These are phyloP conservation scores for Eucalyptus caleyi DNA, from an alignment of 345 rosid genomes.

Conservation along the genomic window DNA sequence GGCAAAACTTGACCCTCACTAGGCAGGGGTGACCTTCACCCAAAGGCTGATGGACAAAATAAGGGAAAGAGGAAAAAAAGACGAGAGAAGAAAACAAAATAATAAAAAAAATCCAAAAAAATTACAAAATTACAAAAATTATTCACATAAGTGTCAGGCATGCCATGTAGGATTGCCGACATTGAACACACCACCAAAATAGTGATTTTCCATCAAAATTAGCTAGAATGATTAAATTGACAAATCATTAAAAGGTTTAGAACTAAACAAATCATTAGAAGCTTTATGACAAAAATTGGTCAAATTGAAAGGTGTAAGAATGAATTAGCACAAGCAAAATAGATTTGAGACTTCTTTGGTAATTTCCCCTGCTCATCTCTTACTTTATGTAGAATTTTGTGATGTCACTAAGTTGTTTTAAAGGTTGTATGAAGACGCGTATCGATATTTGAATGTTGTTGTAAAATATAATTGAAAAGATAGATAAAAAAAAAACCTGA, in stretches of 20 bases:
- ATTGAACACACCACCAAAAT: background rate
- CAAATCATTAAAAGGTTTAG: too few species aligned
- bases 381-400: background rate
- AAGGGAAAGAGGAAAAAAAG: background rate
- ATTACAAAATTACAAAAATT: too few species aligned
- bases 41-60: too few species aligned
- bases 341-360: background rate
- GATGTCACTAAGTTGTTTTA: background rate
- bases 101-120: too few species aligned
- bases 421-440: background rate
- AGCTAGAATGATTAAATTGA: too few species aligned
- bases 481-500: background rate
- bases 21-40: background rate
- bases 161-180: background rate
- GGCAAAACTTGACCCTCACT: background rate
- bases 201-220: background rate
- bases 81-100: too few species aligned
- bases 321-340: background rate
- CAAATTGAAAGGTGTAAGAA: too few species aligned
- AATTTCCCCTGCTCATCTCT: background rate
- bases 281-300: background rate
- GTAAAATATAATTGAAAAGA: background rate
- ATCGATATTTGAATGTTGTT: background rate
- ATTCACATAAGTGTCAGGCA: background rate
- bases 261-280: background rate